phyloP scores from a whole-genome alignment of 768 basidiomycete genomes.

The Holtermanniella nyarrowii region DNA sequence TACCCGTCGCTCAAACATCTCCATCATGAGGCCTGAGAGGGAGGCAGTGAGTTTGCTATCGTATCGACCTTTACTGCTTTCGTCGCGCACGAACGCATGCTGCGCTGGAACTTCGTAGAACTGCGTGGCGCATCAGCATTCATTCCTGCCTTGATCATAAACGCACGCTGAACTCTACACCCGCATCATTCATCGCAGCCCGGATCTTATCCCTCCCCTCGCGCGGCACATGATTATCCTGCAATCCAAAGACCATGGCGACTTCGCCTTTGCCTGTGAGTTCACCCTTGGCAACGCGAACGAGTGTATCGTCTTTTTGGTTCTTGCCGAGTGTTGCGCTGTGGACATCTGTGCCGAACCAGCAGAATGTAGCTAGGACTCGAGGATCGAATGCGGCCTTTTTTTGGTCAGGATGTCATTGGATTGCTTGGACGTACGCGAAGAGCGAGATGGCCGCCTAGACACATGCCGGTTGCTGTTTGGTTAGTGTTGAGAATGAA shows the following conservation, averaged over 20 bases:
- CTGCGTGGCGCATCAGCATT: constrained; percentile 41
- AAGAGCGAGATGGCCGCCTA: constrained; percentile 29
- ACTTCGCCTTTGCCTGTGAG: constrained; percentile 70
- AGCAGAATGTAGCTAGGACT: constrained; percentile 75
- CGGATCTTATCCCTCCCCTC: constrained; percentile 77
- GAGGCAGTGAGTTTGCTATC: constrained; percentile 80
- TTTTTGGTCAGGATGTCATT: not conserved
- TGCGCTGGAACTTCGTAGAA: constrained; percentile 95
- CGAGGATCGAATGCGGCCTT: constrained; percentile 83
- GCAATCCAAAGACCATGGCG: constrained; percentile 94
- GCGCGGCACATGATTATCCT: constrained; percentile 90
- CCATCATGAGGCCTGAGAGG: constrained; percentile 77
- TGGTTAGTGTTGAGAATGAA: not conserved
- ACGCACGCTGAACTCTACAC: constrained; percentile 59
- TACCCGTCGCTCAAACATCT: constrained; percentile 81
- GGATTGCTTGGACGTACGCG: not conserved
- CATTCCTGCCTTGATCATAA: not conserved
- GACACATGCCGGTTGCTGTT: constrained; percentile 20
- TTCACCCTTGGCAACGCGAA: constrained; percentile 62
- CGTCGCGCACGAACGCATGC: constrained; percentile 91
- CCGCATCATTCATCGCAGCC: constrained; percentile 67
- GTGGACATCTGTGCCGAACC: constrained; percentile 91
- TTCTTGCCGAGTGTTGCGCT: constrained; percentile 74
- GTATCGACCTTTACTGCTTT: constrained; percentile 86
- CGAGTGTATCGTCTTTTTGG: constrained; percentile 66